These are phyloP conservation scores for Canavalia gladiata DNA, from an alignment of 306 rosid species.

Conservation along the genomic window DNA sequence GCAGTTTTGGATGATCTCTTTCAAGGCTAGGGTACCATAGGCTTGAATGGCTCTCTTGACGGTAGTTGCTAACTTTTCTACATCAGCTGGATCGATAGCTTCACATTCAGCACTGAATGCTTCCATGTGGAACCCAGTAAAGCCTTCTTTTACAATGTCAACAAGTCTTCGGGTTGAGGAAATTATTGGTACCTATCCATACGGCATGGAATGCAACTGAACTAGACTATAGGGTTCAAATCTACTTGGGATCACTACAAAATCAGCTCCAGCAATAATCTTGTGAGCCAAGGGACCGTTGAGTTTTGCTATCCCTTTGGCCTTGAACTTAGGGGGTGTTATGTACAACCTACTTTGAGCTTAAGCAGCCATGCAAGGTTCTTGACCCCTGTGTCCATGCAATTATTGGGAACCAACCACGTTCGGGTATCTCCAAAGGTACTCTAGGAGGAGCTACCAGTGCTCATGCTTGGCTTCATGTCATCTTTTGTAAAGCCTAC, in stretches of 20 bases:
- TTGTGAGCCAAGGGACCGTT: constrained; percentile 75
- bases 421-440: too few relatives aligned
- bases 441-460: too few relatives aligned
- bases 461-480: too few relatives aligned
- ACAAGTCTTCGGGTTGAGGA: constrained; percentile 89
- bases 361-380: too few relatives aligned
- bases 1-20: constrained; percentile 65
- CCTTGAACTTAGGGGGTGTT: constrained; percentile 42
- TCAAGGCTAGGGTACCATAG: constrained; percentile 56
- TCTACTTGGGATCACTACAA: constrained; percentile 77
- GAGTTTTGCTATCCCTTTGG: constrained; percentile 71
- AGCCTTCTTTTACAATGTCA: constrained; percentile 89
- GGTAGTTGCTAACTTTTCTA: constrained; percentile 56
- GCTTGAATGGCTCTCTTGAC: constrained; percentile 61
- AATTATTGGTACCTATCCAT: constrained; percentile 85
- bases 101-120: constrained; percentile 70
- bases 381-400: too few relatives aligned
- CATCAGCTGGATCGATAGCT: constrained; percentile 71
- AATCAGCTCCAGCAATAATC: constrained; percentile 83
- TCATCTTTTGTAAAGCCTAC: too few relatives aligned
- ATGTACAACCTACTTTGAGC: too few relatives aligned
- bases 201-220: constrained; percentile 87
- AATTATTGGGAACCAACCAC: too few relatives aligned
- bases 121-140: constrained; percentile 82
- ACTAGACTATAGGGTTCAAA: constrained; percentile 91